These are phyloP conservation scores for Gentiana macrophylla DNA, from an alignment of 257 asterid genomes.

Conservation along the genomic window DNA sequence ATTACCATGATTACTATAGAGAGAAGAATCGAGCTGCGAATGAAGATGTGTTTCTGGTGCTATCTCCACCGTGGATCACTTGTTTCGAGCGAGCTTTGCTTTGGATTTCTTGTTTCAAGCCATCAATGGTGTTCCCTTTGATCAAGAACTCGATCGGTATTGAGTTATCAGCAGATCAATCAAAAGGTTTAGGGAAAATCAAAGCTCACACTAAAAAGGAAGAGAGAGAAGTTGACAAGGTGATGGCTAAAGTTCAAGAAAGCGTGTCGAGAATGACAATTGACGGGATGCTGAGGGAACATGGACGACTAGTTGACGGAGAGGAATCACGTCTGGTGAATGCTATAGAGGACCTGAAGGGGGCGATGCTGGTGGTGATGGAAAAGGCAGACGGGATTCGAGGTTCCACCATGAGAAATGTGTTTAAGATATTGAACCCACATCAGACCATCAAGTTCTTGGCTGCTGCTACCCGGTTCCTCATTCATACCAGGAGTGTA, in stretches of 20 bases:
- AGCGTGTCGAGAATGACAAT: conserved; percentile 13
- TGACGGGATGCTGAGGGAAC: neutral
- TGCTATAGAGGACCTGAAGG: conserved; percentile 10
- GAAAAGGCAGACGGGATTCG: conserved; percentile 16
- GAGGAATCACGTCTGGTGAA: neutral
- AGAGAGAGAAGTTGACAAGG: conserved; percentile 16
- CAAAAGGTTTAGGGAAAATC: neutral
- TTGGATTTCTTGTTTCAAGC: conserved; percentile 25
- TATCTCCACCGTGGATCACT: conserved; percentile 24
- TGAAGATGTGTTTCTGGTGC: conserved; percentile 8
- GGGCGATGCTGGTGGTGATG: conserved; percentile 2
- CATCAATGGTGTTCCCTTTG: conserved; percentile 11
- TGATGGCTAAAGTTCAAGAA: conserved; percentile 20
- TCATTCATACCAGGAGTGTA: no score
- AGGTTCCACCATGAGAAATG: conserved; percentile 8
- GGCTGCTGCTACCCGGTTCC: neutral
- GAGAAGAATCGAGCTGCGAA: conserved; percentile 8
- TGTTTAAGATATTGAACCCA: conserved; percentile 15
- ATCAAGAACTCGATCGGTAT: conserved; percentile 1
- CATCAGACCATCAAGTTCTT: conserved; percentile 15
- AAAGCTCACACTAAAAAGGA: conserved; percentile 1
- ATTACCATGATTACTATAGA: conserved; percentile 10
- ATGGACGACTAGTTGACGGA: neutral
- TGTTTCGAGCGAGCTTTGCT: conserved; percentile 12
- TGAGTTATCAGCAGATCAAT: conserved; percentile 7